Base-by-base conservation (phyloP, 495 filamentous ascomycete genomes). In the Tetracladium setigerum region DNA sequence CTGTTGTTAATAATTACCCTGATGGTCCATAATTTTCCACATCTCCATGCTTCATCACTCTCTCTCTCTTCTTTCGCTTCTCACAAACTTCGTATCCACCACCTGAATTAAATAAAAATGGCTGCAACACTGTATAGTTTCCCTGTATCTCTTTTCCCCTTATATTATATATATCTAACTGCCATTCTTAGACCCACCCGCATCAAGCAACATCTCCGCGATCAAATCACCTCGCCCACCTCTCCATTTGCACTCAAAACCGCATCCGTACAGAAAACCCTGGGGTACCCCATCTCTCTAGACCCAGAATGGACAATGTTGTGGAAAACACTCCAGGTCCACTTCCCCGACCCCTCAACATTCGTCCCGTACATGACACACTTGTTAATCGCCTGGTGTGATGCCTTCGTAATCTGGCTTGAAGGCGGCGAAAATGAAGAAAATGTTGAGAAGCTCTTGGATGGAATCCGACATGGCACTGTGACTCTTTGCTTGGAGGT, bases 231-330 rank as follows among this genome's bases (percentile, higher is more conserved):
- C 19, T 33, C 53, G 30, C 35, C 38, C 33, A 35, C 30, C 4
- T 48, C 48, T 1, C 38, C 44, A 8, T 16, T 56, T 17, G 34
- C 24, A 1, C 2, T 34, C 10, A 50, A 44, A 22, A 22, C 30
- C 12, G 27, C 37, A 10, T 27, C 41, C 9, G 4, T 55, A 12
- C 38, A 14, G 27, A 22, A 10, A n/a, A 31, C 15, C 17, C 44
- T 55, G 5, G 52, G 52, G 1, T 55, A 55, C 19, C 47, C 52
- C 7, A 15, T 51, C 30, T 38, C 32, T 11, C 13, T 56, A 11
- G 53, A 56, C 39, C 53, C 49, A 41, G 53, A 56, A 52, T 56
- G 53, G 53, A 13, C 40, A 2, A 56, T 56, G 48, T 27, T 56
- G 8, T 56, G 53, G 53, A 49, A 48, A 22, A 52, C 40, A 17